phyloP scores from a whole-genome alignment of 2,329 filamentous ascomycete genomes.

The Proliferodiscus dingleyae region DNA sequence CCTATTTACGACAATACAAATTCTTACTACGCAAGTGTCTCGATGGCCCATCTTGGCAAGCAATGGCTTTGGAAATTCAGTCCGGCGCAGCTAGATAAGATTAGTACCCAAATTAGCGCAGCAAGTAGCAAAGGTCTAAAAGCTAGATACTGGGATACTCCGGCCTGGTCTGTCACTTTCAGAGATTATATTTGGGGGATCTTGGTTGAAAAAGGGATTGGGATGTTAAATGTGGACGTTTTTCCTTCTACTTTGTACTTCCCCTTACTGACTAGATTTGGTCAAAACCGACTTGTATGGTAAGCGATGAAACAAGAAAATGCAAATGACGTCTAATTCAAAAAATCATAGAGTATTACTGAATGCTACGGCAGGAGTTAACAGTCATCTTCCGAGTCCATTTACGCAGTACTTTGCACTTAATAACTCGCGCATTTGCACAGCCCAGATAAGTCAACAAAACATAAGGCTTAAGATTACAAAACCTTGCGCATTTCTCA shows the following conservation, averaged over 20 bases:
- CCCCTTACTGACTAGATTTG: not conserved
- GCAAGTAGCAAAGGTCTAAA: slow-evolving; percentile 47
- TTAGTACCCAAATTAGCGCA: slow-evolving; percentile 39
- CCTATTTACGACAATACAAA: slow-evolving; percentile 45
- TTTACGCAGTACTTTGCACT: not conserved
- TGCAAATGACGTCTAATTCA: not conserved
- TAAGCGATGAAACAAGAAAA: not conserved
- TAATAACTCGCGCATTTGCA: not conserved
- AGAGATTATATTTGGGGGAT: slow-evolving; percentile 50
- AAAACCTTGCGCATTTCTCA: not conserved
- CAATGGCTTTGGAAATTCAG: slow-evolving; percentile 43
- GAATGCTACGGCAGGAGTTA: not conserved
- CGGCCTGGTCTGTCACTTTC: slow-evolving; percentile 46
- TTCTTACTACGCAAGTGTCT: slow-evolving; percentile 59
- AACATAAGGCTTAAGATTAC: not conserved
- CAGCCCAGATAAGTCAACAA: not conserved
- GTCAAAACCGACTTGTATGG: not conserved
- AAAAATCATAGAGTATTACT: not conserved
- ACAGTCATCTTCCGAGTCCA: not conserved
- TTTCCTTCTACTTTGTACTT: slow-evolving; percentile 27
- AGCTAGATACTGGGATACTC: slow-evolving; percentile 54
- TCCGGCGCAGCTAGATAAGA: slow-evolving; percentile 34
- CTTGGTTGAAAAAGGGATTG: slow-evolving; percentile 47
- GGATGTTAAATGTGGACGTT: slow-evolving; percentile 56
- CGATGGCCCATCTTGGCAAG: slow-evolving; percentile 38